phyloP scores from a whole-genome alignment of 2,329 filamentous ascomycete species.

The Fusarium phyllophilum region DNA sequence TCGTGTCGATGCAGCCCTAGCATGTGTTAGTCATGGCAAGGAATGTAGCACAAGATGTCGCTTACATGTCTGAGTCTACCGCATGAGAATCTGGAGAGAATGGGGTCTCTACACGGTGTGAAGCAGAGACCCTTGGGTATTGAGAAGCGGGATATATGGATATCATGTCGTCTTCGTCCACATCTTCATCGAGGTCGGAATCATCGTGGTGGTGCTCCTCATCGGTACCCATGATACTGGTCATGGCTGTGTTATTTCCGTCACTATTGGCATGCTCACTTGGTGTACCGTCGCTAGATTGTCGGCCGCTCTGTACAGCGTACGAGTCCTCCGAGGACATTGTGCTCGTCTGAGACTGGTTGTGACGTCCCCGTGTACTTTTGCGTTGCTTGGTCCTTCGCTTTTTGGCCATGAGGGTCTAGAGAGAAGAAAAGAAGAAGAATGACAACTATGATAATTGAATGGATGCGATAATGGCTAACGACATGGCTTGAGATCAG shows the following conservation, averaged over 20 bases:
- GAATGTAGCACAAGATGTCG: not conserved
- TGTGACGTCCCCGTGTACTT: slow-evolving; percentile 38
- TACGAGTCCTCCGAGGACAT: slow-evolving; percentile 49
- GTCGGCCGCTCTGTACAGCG: slow-evolving; percentile 43
- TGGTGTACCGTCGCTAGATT: slow-evolving; percentile 49
- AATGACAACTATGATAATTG: slow-evolving; percentile 23
- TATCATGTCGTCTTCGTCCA: slow-evolving; percentile 51
- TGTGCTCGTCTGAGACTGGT: slow-evolving; percentile 41
- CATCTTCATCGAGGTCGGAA: slow-evolving; percentile 41
- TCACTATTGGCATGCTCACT: slow-evolving; percentile 49
- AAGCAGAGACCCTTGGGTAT: slow-evolving; percentile 51
- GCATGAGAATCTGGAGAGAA: slow-evolving; percentile 44
- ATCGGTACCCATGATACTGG: slow-evolving; percentile 50
- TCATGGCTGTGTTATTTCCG: slow-evolving; percentile 51
- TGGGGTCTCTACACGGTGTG: slow-evolving; percentile 51
- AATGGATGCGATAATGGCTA: slow-evolving; percentile 19
- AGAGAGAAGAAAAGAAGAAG: not conserved
- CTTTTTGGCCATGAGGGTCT: slow-evolving; percentile 50
- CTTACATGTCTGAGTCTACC: slow-evolving; percentile 53
- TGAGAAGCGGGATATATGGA: slow-evolving; percentile 56
- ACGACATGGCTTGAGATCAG: slow-evolving; percentile 37
- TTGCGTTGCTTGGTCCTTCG: slow-evolving; percentile 45
- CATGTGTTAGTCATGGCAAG: slow-evolving; percentile 1
- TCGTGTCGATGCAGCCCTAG: slow-evolving; percentile 57
- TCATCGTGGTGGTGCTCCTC: slow-evolving; percentile 45